Evolutionary conservation across 768 basidiomycete genomes (phyloP), one percentile per base, ranked within the genome.

Genomic region (Porpolomopsis calyptriformis): DNA sequence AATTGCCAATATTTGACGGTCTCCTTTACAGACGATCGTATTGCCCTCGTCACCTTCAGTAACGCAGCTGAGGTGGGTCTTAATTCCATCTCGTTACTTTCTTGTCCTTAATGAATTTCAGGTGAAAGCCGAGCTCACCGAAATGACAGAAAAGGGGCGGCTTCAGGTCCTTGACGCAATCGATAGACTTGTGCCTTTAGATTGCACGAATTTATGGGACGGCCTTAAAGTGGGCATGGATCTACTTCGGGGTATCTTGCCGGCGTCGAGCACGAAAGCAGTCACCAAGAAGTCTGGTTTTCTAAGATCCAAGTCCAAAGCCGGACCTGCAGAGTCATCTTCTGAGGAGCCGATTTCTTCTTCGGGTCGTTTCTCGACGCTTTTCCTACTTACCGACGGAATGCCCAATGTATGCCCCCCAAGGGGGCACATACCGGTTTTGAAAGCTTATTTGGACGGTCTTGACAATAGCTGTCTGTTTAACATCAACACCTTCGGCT

Each of bases 381-480:
- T 48, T 11, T 48, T 48, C 35, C 43, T 48, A 26, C 47, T 48
- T 41, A 48, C 47, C 31, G 47, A 48, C 33, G 47, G 47, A 16
- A 48, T 48, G 47, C 47, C 47, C 40, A 48, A 48, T 25, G 35
- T 48, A 40, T 26, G 14, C 22, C 47, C 47, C 9, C 47, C 47
- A 8, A 29, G 47, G 18, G 47, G 47, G 10, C 47, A 48, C 33
- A 48, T 43, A n/a, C 31, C 47, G 10, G 41, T 48, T 33, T 41
- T 48, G 8, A 26, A 43, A 23, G 40, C 29, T 18, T 48, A 43
- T 22, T 41, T 48, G 29, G 47, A 43, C 27, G 20, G 5, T 11
- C 29, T 43, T 6, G 40, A 42, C 40, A 43, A 35, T 2, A 34
- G n/a, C 12, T 16, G 43, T 11, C 26, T n/a, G 24, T 48, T 48